Evolutionary conservation across 2,329 filamentous ascomycete genomes (phyloP), one percentile per base, ranked within the genome.

Genomic region (Neoarthrinium moseri): DNA sequence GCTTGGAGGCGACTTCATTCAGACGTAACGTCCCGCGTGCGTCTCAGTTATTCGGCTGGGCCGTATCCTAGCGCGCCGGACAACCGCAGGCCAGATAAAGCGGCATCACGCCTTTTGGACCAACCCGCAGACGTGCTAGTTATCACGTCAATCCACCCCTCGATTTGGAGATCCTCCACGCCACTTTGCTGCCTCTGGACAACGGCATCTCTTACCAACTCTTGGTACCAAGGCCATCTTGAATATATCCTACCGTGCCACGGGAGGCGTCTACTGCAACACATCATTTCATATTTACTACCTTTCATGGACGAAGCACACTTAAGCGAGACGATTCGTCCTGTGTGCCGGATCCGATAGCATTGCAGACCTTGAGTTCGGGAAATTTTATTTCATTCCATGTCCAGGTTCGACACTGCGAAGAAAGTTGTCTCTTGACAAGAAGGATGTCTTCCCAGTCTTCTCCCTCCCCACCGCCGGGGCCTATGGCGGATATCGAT

Each of bases 301-400:
- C 48, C 51, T 61, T 59, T 60, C 56, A 62, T 63, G 59, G 60
- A 62, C 57, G 55, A 51, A 56, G 35, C 26, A 45, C 53, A 54
- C 45, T 53, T 50, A 48, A 50, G 47, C 30, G 50, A 47, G 43
- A 49, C 48, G 47, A 50, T 55, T 30, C 55, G 51, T 52, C 51
- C 55, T 49, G 47, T 50, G 49, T 52, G 52, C 48, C 51, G 53
- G 56, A 47, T 53, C 50, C 58, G 51, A 61, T 59, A 61, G 51
- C 50, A 57, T 53, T 46, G 45, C 50, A 12, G 10, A 35, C 22
- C 22, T 17, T 29, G 11, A 29, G 18, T 24, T n/a, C n/a, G n/a
- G n/a, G n/a, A n/a, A n/a, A n/a, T n/a, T n/a, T n/a, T n/a, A n/a
- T n/a, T n/a, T n/a, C n/a, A n/a, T n/a, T n/a, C n/a, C n/a, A n/a